A percentile compares a stretch with the other conserved stretches of the same genome.
phyloP scores from a whole-genome alignment of 1,284 basidiomycete genomes.

The Moniliella sp. region DNA sequence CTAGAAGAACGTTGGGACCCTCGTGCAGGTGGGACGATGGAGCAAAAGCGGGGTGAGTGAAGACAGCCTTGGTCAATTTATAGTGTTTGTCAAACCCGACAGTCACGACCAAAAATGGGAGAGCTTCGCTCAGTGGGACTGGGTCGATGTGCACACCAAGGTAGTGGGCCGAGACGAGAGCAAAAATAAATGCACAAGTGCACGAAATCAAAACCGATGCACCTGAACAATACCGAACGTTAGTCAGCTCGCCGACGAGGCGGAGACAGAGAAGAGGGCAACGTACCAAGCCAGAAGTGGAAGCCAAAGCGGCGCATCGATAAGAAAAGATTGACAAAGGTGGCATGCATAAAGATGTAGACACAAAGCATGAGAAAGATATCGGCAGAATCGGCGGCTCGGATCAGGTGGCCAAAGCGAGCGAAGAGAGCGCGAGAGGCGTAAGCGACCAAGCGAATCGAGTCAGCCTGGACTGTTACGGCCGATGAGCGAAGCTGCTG shows the following conservation, averaged over 20 bases:
- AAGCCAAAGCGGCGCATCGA: slow-evolving; percentile 31
- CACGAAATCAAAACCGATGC: slow-evolving; percentile 62
- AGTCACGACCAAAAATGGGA: slow-evolving; percentile 91
- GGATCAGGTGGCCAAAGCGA: slow-evolving; percentile 22
- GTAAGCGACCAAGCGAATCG: slow-evolving; percentile 24
- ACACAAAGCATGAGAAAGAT: slow-evolving; percentile 85
- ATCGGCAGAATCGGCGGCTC: slow-evolving; percentile 66
- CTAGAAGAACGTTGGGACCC: too few relatives aligned
- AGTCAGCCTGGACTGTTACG: slow-evolving; percentile 13
- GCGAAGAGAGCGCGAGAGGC: slow-evolving; percentile 21
- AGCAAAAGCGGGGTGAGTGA: slow-evolving; percentile 55
- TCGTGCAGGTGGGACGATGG: slow-evolving; percentile 21
- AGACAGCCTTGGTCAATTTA: slow-evolving; percentile 67
- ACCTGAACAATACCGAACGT: too few relatives aligned
- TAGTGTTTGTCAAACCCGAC: slow-evolving; percentile 95
- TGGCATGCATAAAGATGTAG: slow-evolving; percentile 83
- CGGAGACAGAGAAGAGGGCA: too few relatives aligned
- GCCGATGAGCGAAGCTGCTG: slow-evolving; percentile 1
- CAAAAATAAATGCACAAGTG: slow-evolving; percentile 66
- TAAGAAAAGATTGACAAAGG: slow-evolving; percentile 51
- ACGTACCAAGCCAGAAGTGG: slow-evolving; percentile 28
- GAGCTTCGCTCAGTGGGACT: slow-evolving; percentile 72
- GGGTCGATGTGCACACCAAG: slow-evolving; percentile 74
- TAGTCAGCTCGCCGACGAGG: too few relatives aligned
- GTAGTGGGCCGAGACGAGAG: slow-evolving; percentile 61